Conservation (phyloP, 371 early-diverging fungal species). For the Smittium mucronatum region DNA sequence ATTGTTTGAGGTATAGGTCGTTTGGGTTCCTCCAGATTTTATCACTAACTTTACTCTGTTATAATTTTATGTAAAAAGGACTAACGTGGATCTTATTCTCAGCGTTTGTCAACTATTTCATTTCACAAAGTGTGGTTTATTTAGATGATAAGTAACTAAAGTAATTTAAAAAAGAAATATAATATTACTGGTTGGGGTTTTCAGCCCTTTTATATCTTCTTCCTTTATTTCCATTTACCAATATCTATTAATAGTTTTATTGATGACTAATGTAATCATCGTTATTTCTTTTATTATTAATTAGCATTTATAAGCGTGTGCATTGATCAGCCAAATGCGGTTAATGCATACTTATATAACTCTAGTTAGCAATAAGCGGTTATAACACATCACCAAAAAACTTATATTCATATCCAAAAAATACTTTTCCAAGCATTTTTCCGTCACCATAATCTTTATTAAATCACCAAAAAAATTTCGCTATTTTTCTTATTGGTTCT, state of each 20-base stretch:
- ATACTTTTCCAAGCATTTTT: no score
- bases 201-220: neutral
- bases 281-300: conserved; percentile 1
- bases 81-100: neutral
- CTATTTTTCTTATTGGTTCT: no score
- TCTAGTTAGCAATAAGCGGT: neutral
- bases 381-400: no score
- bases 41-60: neutral
- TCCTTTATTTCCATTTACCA: neutral
- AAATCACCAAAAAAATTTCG: no score
- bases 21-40: no score
- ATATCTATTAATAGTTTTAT: neutral
- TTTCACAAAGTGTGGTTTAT: neutral
- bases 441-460: no score
- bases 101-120: neutral
- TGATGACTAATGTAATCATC: neutral
- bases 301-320: neutral
- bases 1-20: no score
- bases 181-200: neutral
- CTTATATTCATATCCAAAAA: no score
- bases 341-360: neutral
- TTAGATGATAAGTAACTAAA: neutral
- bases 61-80: neutral
- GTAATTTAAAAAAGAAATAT: neutral
- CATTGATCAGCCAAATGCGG: neutral